Evolutionary conservation across 2,329 filamentous ascomycete species (phyloP), one percentile per base, ranked within the genome.

Genomic region (Hymenoscyphus salicellus): DNA sequence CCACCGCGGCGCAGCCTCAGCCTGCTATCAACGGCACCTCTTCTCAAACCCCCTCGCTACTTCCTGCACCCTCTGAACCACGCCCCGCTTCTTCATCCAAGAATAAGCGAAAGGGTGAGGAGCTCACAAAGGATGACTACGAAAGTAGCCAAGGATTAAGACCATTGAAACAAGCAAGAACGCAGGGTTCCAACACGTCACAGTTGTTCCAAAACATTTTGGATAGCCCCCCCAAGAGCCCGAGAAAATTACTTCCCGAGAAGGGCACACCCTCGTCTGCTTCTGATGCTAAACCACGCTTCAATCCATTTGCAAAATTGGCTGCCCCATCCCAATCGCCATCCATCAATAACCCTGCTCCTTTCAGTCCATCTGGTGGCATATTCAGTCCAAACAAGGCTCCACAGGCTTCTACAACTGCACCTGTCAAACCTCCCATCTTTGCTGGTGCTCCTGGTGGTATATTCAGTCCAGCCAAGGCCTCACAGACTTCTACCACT

Each of bases 161-260:
- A 41, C 64, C 70, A 58, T 60, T 71, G 43, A 67, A 67, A 56
- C 41, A 66, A 28, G 63, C 67, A 26, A 70, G 72, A 55, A 69
- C 63, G 20, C 61, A 68, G 30, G 69, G 55, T 38, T 10, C 62
- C 4, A 69, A 68, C 36, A 76, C 74, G 5, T 74, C 72, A 17
- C 73, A 71, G 23, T 63, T 75, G 14, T 75, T 76, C 67, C 74
- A 72, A 56, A 67, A 65, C 28, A 73, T 75, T 17, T 58, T 76
- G 55, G 72, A 73, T 30, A 73, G 67, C 46, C 71, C 69, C 28
- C 62, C 65, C 2, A 68, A 69, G 14, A 72, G 66, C 36, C 68
- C 71, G n/a, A 64, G 67, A 30, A 72, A 70, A 62, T n/a, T 58
- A 58, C 38, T 20, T 52, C 61, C 55, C 5, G 55, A 58, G n/a